These are phyloP conservation scores for Cryphonectria radicalis DNA, from an alignment of 2,329 filamentous ascomycete species.

Conservation along the genomic window DNA sequence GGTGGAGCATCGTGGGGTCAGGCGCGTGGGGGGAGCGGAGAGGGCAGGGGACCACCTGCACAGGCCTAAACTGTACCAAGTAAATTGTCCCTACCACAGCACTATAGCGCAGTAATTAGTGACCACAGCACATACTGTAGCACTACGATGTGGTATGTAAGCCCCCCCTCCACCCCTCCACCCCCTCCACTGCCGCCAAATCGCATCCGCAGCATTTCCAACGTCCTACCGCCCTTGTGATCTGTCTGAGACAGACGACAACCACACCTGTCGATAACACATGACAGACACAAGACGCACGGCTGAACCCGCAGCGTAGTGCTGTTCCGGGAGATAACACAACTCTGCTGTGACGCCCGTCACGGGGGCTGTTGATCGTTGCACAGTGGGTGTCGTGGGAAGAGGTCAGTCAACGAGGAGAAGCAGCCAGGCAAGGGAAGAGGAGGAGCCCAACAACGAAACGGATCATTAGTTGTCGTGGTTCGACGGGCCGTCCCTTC, in stretches of 20 bases:
- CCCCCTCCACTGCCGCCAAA: neutral
- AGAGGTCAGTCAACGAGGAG: neutral
- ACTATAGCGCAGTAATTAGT: neutral
- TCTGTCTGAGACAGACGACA: neutral
- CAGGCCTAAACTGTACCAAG: neutral
- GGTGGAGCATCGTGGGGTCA: neutral
- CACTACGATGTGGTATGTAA: neutral
- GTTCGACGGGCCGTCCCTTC: neutral
- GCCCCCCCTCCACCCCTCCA: neutral
- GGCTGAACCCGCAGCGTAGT: neutral
- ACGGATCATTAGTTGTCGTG: neutral
- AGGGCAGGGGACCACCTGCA: neutral
- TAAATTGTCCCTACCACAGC: neutral
- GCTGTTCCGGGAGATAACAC: neutral
- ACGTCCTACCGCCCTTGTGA: conserved; percentile 15
- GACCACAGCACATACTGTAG: neutral
- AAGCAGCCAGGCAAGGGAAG: neutral
- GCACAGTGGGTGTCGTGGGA: conserved; percentile 2
- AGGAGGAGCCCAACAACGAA: neutral
- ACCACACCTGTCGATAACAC: conserved; percentile 16
- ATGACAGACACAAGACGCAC: conserved; percentile 11
- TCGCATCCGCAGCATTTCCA: conserved; percentile 8
- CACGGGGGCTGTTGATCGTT: neutral
- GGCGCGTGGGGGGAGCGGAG: neutral
- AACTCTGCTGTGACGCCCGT: neutral